Conservation (phyloP, 2,329 filamentous ascomycete genomes). For the Madurella fahalii region DNA sequence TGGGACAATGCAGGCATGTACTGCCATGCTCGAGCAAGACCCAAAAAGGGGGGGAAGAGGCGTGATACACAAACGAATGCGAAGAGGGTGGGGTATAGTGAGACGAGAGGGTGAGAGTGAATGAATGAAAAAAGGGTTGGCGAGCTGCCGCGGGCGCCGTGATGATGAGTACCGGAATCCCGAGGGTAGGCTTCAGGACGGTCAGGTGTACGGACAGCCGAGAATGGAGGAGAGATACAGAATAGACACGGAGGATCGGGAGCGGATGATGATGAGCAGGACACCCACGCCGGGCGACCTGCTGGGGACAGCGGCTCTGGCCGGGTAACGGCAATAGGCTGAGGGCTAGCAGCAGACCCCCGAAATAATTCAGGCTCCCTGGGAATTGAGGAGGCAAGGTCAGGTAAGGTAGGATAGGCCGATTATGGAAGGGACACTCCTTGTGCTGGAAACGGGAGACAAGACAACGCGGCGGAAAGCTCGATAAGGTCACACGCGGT, state of each 20-base stretch:
- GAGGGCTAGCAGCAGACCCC: neutral
- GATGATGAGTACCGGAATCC: neutral
- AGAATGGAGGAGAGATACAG: neutral
- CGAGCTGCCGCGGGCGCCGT: neutral
- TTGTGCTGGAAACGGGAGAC: neutral
- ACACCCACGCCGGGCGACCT: neutral
- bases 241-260: neutral
- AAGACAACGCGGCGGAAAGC: no score
- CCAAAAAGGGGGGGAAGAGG: neutral
- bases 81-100: neutral
- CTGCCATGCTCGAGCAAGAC: slow-evolving; percentile 3
- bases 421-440: no score
- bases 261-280: neutral
- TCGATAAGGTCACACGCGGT: no score
- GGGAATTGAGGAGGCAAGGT: neutral
- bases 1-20: slow-evolving; percentile 17
- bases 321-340: neutral
- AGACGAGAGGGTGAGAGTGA: neutral
- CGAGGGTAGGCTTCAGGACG: neutral
- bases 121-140: neutral
- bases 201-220: neutral
- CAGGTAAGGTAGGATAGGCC: neutral
- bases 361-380: neutral
- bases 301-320: neutral
- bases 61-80: neutral